Conservation (phyloP, 83 land plant genomes). For the Picea engelmannii region DNA sequence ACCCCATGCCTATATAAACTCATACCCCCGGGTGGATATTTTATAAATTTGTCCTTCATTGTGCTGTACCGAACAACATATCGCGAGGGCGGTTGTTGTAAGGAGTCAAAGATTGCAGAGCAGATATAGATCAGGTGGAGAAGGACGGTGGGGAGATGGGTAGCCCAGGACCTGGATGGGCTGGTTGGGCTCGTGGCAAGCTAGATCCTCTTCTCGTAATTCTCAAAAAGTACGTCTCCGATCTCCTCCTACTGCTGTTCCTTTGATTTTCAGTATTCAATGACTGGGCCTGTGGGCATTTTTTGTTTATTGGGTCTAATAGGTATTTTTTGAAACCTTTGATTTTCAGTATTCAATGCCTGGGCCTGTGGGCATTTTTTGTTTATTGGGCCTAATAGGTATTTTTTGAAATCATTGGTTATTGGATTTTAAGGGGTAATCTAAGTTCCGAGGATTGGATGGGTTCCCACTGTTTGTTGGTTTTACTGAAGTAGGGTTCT, state of each 20-base stretch:
- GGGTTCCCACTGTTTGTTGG: neutral
- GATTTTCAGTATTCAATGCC: neutral
- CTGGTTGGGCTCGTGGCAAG: conserved; percentile 60
- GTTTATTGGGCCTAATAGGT: neutral
- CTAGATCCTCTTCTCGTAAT: conserved; percentile 78
- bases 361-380: neutral
- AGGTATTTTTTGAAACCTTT: neutral
- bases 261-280: neutral
- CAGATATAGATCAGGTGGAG: too few species aligned
- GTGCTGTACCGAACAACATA: too few species aligned
- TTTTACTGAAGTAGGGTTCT: neutral
- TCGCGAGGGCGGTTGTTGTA: too few species aligned
- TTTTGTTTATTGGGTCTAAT: neutral
- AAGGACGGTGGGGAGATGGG: conserved; percentile 19
- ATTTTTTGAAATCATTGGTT: neutral
- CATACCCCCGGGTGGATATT: too few species aligned
- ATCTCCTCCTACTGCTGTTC: neutral
- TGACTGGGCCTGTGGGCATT: neutral
- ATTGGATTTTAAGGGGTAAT: neutral
- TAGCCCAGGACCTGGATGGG: conserved; percentile 25
- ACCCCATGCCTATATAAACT: too few species aligned
- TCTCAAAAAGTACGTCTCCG: conserved; percentile 50
- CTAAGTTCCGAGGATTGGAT: neutral
- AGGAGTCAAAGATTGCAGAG: too few species aligned
- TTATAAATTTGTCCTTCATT: too few species aligned